A percentile compares a stretch with the other conserved stretches of the same genome.
Conservation (phyloP, 805 yeast species). For the Kodamaea nitidulidarum region DNA sequence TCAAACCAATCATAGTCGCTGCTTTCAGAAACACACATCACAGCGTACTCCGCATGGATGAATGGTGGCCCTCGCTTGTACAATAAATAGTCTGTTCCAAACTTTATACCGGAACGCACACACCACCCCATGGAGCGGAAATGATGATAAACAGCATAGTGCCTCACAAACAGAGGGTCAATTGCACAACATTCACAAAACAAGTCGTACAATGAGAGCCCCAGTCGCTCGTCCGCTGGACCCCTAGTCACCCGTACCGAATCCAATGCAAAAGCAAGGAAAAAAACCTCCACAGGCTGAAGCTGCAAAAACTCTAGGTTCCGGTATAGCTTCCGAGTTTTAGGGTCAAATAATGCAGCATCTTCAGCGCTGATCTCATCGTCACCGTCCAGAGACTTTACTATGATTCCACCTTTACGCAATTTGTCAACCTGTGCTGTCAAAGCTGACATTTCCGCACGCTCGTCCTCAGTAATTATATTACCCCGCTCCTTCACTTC, state of each 20-base stretch:
- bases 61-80: conserved; percentile 94
- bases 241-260: conserved; percentile 34
- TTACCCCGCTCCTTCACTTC: conserved; percentile 46
- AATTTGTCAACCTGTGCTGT: conserved; percentile 16
- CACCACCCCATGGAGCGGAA: conserved; percentile 93
- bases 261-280: conserved; percentile 56
- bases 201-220: neutral
- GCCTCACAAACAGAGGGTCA: conserved; percentile 36
- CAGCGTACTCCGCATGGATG: conserved; percentile 85
- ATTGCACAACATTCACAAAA: conserved; percentile 1
- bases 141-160: conserved; percentile 78
- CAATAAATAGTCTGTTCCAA: conserved; percentile 80
- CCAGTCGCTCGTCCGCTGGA: neutral
- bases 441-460: conserved; percentile 15
- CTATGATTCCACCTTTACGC: conserved; percentile 9
- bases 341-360: conserved; percentile 15
- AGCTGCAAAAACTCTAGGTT: conserved; percentile 56
- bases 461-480: conserved; percentile 21
- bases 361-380: conserved; percentile 14
- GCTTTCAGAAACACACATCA: conserved; percentile 45
- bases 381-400: conserved; percentile 10
- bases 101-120: conserved; percentile 85
- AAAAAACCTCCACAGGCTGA: conserved; percentile 72
- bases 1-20: conserved; percentile 50
- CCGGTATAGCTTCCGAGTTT: conserved; percentile 11